Evolutionary conservation across 2,329 filamentous ascomycete species (phyloP), one percentile per base, ranked within the genome.

Genomic region (Chaetomium strumarium): DNA sequence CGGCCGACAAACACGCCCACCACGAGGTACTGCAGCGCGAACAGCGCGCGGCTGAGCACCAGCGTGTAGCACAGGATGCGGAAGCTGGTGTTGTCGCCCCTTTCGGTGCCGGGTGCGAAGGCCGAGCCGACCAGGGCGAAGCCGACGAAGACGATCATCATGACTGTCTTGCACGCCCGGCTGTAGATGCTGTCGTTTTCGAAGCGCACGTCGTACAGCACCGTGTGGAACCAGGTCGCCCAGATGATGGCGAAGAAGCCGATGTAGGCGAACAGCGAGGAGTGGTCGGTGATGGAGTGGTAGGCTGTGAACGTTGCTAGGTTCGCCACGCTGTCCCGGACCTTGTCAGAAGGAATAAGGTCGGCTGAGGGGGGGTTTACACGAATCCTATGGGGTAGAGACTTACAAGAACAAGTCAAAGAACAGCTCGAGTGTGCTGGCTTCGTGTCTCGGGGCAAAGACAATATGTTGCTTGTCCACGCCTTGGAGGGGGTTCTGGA

Each of bases 191-290:
- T 52, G 50, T 58, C 56, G 42, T 53, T 51, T 31, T 53, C 56
- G 51, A 58, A 58, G n/a, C 56, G 56, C n/a, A 58, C 53, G 44
- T 58, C 56, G 53, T 58, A 46, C 2, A 58, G 56, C 8, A 52
- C 51, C 10, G 51, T 55, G 51, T 58, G 56, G 46, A 54, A 58
- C 56, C 56, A 58, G 2, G 53, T 54, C 9, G 47, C 47, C 56
- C 56, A 58, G 41, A 58, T 58, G 42, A 58, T 58, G 49, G 53
- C 51, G 49, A 58, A 58, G 56, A 58, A 58, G 42, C 56, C 56
- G 37, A 58, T 47, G 42, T 58, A 58, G 37, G 56, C 56, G 39
- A 58, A 58, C 9, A 58, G 53, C 5, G 56, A 52, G 2, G 56
- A 58, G 42, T 56, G 56, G 42, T 58, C 51, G 51, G 36, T 42